These are phyloP conservation scores for Heliamphora exappendiculata DNA, from an alignment of 148 eudicot genomes.

Conservation along the genomic window DNA sequence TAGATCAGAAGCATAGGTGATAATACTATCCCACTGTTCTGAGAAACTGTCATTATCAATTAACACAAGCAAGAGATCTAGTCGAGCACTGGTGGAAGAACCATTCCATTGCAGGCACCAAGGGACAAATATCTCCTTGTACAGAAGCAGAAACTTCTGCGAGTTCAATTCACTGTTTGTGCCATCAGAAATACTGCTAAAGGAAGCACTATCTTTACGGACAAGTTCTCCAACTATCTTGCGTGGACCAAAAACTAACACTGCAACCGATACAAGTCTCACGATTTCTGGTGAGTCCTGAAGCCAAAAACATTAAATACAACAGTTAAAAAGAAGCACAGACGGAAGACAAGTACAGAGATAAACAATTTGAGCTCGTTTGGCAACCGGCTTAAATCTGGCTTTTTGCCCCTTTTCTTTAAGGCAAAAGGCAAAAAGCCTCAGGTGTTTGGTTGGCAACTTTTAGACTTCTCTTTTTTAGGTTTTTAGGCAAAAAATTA, in stretches of 20 bases:
- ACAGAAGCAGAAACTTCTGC: conserved; percentile 49
- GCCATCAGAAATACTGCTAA: conserved; percentile 17
- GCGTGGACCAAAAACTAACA: conserved; percentile 68
- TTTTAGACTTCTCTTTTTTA: no score
- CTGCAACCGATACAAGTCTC: conserved; percentile 42
- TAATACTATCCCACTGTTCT: conserved; percentile 66
- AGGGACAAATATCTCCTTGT: conserved; percentile 55
- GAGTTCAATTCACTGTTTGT: conserved; percentile 24
- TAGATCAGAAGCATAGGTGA: conserved; percentile 41
- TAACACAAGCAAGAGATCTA: conserved; percentile 77
- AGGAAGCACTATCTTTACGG: conserved; percentile 14
- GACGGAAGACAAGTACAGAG: conserved; percentile 8
- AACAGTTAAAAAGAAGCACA: conserved; percentile 9
- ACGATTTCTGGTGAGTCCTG: conserved; percentile 71
- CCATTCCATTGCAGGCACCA: conserved; percentile 65
- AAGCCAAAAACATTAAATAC: conserved; percentile 11
- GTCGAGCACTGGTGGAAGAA: conserved; percentile 39
- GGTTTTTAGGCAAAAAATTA: no score
- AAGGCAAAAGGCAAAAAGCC: no score
- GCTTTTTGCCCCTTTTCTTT: no score
- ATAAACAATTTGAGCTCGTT: no score
- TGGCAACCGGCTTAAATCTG: no score
- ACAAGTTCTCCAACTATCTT: conserved; percentile 39
- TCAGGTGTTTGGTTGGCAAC: no score
- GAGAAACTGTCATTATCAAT: conserved; percentile 60